These are phyloP conservation scores for Candida fluviatilis DNA, from an alignment of 805 yeast genomes.

Conservation along the genomic window DNA sequence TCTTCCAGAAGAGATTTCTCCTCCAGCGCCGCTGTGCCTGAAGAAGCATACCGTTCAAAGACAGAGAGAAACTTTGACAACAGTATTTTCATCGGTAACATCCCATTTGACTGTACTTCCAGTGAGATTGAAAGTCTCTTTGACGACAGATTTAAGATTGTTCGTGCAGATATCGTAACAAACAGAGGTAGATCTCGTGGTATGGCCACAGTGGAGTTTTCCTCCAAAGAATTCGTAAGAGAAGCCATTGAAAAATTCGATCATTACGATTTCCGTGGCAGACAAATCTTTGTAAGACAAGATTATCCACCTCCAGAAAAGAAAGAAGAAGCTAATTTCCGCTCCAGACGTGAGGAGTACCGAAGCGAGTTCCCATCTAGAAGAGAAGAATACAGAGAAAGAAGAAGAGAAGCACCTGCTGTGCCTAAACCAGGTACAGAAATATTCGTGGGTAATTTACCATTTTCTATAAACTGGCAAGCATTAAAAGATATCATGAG, in stretches of 20 bases:
- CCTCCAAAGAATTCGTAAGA: slow-evolving; percentile 57
- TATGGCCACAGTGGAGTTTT: slow-evolving; percentile 87
- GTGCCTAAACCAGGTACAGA: slow-evolving; percentile 44
- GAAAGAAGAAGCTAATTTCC: slow-evolving; percentile 19
- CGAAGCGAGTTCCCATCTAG: slow-evolving; percentile 21
- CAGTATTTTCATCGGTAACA: slow-evolving; percentile 69
- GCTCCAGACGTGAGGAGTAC: slow-evolving; percentile 9
- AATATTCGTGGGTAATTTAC: slow-evolving; percentile 76
- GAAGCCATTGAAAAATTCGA: slow-evolving; percentile 69
- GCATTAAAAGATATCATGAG: slow-evolving; percentile 81
- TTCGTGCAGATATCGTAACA: slow-evolving; percentile 79
- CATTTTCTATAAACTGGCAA: slow-evolving; percentile 80
- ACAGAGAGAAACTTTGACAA: slow-evolving; percentile 58
- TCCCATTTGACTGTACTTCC: slow-evolving; percentile 62
- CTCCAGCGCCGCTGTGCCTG: slow-evolving; percentile 28
- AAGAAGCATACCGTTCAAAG: slow-evolving; percentile 24
- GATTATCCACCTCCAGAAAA: slow-evolving; percentile 78
- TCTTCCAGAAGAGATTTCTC: slow-evolving; percentile 17
- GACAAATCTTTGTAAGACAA: slow-evolving; percentile 85
- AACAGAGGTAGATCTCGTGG: slow-evolving; percentile 80
- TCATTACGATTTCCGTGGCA: slow-evolving; percentile 60
- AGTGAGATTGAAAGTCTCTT: slow-evolving; percentile 58
- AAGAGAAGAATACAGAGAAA: slow-evolving; percentile 10
- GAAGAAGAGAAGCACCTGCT: slow-evolving; percentile 16
- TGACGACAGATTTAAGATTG: slow-evolving; percentile 46